phyloP scores from a whole-genome alignment of 192 early-diverging fungal species.

The Fimicolochytrium jonesii region DNA sequence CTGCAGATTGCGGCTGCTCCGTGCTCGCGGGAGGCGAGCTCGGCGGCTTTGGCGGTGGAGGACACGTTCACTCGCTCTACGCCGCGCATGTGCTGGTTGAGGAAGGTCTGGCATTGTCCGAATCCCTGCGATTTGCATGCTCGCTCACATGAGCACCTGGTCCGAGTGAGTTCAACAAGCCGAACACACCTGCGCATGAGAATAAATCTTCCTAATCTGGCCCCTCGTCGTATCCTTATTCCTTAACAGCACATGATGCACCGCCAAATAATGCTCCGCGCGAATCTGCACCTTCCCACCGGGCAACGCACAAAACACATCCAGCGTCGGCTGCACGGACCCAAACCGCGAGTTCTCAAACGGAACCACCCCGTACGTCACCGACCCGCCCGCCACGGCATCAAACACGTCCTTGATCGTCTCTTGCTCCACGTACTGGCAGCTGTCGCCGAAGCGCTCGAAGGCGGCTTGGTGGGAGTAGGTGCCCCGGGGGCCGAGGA shows the following conservation, averaged over 20 bases:
- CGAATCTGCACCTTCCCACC: constrained; percentile 57
- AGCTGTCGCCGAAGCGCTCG: constrained; percentile 74
- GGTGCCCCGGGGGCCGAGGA: constrained; percentile 85
- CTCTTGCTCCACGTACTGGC: constrained; percentile 37
- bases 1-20: constrained; percentile 79
- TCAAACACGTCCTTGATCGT: constrained; percentile 67
- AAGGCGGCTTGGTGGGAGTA: constrained; percentile 86
- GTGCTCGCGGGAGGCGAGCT: constrained; percentile 72
- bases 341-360: constrained; percentile 93
- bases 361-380: constrained; percentile 88
- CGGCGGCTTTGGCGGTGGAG: constrained; percentile 86
- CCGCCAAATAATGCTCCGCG: constrained; percentile 74
- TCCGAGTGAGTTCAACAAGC: not conserved
- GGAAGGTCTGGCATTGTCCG: constrained; percentile 75
- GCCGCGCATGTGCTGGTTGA: constrained; percentile 65
- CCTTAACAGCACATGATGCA: constrained; percentile 79
- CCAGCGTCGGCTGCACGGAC: constrained; percentile 78
- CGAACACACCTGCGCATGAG: constrained; percentile 49
- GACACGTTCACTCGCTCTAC: constrained; percentile 69
- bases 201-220: constrained; percentile 75
- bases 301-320: constrained; percentile 68
- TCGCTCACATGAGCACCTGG: not conserved
- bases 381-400: constrained; percentile 65
- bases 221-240: constrained; percentile 49
- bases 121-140: constrained; percentile 55